Evolutionary conservation across 108 stramenopile genomes (phyloP).

Genomic region (Cylindrotheca closterium): DNA sequence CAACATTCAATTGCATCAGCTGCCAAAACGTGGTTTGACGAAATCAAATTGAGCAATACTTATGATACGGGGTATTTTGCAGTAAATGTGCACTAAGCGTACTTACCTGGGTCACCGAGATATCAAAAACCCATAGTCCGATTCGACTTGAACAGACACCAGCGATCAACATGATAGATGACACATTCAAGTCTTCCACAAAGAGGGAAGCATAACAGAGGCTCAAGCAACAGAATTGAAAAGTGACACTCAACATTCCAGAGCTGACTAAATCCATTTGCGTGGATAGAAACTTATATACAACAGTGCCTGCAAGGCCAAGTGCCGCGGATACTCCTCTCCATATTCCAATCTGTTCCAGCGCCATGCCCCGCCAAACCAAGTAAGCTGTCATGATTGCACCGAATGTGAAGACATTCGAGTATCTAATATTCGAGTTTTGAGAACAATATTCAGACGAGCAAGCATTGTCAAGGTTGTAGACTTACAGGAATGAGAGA

Average conservation of each 20-base stretch:
- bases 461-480: too few species aligned
- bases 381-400: slow-evolving; percentile 69
- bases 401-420: slow-evolving; percentile 62
- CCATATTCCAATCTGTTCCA: slow-evolving; percentile 47
- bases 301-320: slow-evolving; percentile 65
- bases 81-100: too few species aligned
- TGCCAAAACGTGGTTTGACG: too few species aligned
- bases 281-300: slow-evolving; percentile 36
- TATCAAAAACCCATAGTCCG: slow-evolving; percentile 76
- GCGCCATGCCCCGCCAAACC: slow-evolving; percentile 50
- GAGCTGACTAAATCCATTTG: slow-evolving; percentile 30
- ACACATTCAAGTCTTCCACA: slow-evolving; percentile 19
- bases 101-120: slow-evolving; percentile 41
- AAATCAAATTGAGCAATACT: too few species aligned
- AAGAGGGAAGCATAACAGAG: slow-evolving; percentile 36
- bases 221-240: slow-evolving; percentile 46
- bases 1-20: slow-evolving; percentile 55
- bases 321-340: slow-evolving; percentile 54
- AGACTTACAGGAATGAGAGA: slow-evolving; percentile 43
- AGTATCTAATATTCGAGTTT: slow-evolving; percentile 33
- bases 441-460: too few species aligned
- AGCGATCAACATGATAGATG: slow-evolving; percentile 39
- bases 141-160: slow-evolving; percentile 63
- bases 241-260: slow-evolving; percentile 57
- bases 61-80: too few species aligned